These are phyloP conservation scores for Fusarium austroafricanum DNA, from an alignment of 2,329 filamentous ascomycete species.

Conservation along the genomic window DNA sequence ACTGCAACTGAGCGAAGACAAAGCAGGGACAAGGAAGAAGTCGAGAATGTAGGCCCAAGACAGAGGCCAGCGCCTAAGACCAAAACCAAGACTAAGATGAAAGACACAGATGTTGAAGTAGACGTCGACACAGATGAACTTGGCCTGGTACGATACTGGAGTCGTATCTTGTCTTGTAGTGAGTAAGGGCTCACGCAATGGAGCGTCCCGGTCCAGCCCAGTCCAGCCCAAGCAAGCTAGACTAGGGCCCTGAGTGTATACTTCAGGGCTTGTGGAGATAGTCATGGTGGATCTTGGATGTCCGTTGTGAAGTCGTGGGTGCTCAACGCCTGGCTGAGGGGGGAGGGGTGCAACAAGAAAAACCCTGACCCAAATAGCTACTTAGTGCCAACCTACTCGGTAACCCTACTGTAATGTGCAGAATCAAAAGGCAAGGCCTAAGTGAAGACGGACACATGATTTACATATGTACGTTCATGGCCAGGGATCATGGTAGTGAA, in stretches of 20 bases:
- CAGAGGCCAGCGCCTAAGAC: constrained; percentile 16
- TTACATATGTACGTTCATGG: constrained; percentile 30
- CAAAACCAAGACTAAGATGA: constrained; percentile 7
- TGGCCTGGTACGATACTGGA: constrained; percentile 28
- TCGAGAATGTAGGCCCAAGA: constrained; percentile 20
- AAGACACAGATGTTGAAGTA: constrained; percentile 21
- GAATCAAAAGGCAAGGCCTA: constrained; percentile 32
- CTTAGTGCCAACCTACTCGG: constrained; percentile 42
- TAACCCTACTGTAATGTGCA: constrained; percentile 37
- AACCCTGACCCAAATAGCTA: constrained; percentile 27
- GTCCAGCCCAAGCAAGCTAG: constrained; percentile 19
- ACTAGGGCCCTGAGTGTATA: constrained; percentile 36
- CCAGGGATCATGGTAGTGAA: constrained; percentile 25
- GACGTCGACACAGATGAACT: constrained; percentile 12
- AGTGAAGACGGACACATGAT: constrained; percentile 41
- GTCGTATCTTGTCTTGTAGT: constrained; percentile 29
- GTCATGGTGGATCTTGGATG: constrained; percentile 27
- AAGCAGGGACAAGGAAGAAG: constrained; percentile 26
- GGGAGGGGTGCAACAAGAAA: constrained; percentile 38
- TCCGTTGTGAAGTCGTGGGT: constrained; percentile 34
- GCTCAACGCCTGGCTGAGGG: constrained; percentile 27
- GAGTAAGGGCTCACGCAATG: constrained; percentile 22
- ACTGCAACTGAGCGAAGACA: constrained; percentile 27
- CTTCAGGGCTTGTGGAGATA: constrained; percentile 41
- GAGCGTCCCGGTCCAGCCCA: constrained; percentile 24